Evolutionary conservation across 2,329 filamentous ascomycete genomes (phyloP), one percentile per base, ranked within the genome.

Genomic region (Tolypocladium album): DNA sequence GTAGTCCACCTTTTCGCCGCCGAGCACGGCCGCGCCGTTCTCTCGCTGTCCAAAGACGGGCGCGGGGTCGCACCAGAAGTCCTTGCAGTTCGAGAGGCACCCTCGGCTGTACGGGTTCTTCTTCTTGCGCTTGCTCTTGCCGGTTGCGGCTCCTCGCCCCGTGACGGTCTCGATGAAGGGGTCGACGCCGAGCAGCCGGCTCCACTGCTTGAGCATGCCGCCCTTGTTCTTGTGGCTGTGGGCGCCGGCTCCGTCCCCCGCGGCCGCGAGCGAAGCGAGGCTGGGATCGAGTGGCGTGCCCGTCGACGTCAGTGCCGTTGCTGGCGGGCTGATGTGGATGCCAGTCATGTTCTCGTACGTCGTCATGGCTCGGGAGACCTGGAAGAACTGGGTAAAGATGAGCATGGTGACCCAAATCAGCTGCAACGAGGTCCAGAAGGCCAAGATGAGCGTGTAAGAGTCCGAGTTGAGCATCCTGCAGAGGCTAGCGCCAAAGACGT

Each of bases 381-480:
- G 94, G 57, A 97, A 82, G 58, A 97, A 86, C 71, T 99, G 95
- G 6, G 97, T 95, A 64, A 92, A 88, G 61, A 97, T 82, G 40
- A 99, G 86, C 92, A 99, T 97, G n/a, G 88, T 87, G 3, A 97
- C 90, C 94, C 94, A 99, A 24, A 90, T 88, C 39, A 97, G 82
- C 73, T 99, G 95, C 52, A 97, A 78, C 2, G 83, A 82, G 8
- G 83, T 83, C 94, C 94, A 99, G 36, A 90, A 76, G 15, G 84
- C 83, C 24, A 96, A 79, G 13, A 96, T 78, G 34, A 96, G 82
- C 1, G 90, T 93, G 71, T 93, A 96, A 0, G 90, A 81, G 70
- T 97, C 93, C 57, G 88, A 85, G 68, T 90, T 89, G 65, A 95
- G 78, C 45, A 90, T 78, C 55, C 82, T 80, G 79, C 94, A 99